Evolutionary conservation across 345 rosid genomes (phyloP).

Genomic region (Luvunga scandens): DNA sequence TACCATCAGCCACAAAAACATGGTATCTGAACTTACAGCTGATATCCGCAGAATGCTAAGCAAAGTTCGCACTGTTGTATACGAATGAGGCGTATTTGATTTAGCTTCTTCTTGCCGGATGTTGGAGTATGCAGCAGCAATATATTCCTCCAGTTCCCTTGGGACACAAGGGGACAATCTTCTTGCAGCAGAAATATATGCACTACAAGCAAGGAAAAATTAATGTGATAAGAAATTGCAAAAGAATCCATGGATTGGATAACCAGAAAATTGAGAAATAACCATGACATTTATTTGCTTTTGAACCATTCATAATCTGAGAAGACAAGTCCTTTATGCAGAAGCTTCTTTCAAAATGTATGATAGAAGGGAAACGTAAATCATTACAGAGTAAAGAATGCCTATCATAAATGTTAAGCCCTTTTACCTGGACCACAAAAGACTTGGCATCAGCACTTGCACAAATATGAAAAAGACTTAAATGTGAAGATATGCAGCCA

Average conservation of each 20-base stretch:
- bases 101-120: slow-evolving; percentile 97
- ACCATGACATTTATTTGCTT: not conserved
- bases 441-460: not conserved
- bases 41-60: slow-evolving; percentile 96
- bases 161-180: slow-evolving; percentile 80
- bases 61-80: slow-evolving; percentile 89
- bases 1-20: not conserved
- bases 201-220: slow-evolving; percentile 43
- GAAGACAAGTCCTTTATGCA: not conserved
- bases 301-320: not conserved
- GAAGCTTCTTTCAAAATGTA: not conserved
- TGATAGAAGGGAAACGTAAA: not conserved
- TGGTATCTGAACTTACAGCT: slow-evolving; percentile 56
- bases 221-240: slow-evolving; percentile 5
- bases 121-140: slow-evolving; percentile 86
- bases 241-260: not conserved
- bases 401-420: slow-evolving; percentile 2
- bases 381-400: not conserved
- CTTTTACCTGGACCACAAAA: not conserved
- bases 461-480: not conserved
- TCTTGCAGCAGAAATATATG: slow-evolving; percentile 94
- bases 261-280: not conserved
- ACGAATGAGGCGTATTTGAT: slow-evolving; percentile 85
- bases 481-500: slow-evolving; percentile 3
- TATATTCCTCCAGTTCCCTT: slow-evolving; percentile 84